A percentile compares a stretch with the other conserved stretches of the same genome.
Conservation (phyloP, 495 filamentous ascomycete genomes). For the Penicillium daleae region DNA sequence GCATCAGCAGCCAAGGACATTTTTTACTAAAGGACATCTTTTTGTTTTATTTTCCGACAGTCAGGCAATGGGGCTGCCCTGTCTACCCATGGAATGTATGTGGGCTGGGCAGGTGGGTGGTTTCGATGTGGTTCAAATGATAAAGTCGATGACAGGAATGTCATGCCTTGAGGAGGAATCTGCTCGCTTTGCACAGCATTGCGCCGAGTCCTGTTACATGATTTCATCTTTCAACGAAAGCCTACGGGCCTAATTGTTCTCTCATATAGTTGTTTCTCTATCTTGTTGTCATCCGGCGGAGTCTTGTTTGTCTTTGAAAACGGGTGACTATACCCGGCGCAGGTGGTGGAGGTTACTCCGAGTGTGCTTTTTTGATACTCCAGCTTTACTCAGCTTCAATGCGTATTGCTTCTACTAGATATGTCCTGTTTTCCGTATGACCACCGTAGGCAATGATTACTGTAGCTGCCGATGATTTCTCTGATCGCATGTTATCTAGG, state of each 20-base stretch:
- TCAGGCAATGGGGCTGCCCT: slow-evolving; percentile 6
- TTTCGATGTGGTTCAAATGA: slow-evolving; percentile 5
- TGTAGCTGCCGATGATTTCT: background rate
- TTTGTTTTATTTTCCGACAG: slow-evolving; percentile 9
- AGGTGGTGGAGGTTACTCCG: slow-evolving; percentile 19
- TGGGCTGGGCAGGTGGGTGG: background rate
- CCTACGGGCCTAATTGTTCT: slow-evolving; percentile 26
- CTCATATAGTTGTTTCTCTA: slow-evolving; percentile 20
- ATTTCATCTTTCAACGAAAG: slow-evolving; percentile 22
- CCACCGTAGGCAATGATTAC: background rate
- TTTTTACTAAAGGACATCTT: background rate
- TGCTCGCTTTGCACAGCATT: slow-evolving; percentile 4
- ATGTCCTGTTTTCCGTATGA: background rate
- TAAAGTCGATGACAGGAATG: background rate
- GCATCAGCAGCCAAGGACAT: slow-evolving; percentile 16
- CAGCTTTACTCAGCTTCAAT: slow-evolving; percentile 7
- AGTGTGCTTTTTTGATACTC: slow-evolving; percentile 15
- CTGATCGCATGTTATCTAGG: background rate
- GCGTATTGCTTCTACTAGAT: background rate
- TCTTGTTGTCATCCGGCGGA: slow-evolving; percentile 10
- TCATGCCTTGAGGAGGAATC: background rate
- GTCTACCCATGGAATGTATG: background rate
- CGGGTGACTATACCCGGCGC: slow-evolving; percentile 20
- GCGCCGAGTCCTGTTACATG: slow-evolving; percentile 21
- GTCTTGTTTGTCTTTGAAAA: slow-evolving; percentile 6